Base-by-base conservation (phyloP, 441 rosid species). In the Aquilaria agallochum region DNA sequence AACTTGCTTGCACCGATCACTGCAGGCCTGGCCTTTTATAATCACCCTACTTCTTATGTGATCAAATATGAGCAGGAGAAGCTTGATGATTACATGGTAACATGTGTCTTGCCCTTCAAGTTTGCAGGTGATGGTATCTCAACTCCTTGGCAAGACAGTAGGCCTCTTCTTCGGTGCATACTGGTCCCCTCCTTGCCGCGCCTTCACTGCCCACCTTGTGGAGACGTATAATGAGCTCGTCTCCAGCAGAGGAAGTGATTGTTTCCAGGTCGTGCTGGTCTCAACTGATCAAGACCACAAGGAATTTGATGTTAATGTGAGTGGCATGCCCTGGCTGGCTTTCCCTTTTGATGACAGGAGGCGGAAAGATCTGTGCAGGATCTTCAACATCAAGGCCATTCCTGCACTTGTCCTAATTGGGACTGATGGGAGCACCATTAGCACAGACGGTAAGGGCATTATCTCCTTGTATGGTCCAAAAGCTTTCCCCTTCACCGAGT, bases 151-250 rank as follows among this genome's bases (percentile, higher is more conserved):
- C 11, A 90, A 84, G 84, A 86, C 91, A 33, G 58, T 88, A 40
- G 97, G 97, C 30, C 80, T 90, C 40, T 84, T 85, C 78, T 84
- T 88, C 63, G 92, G 90, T 8, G 91, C 95, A 56, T 73, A 83
- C 42, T 88, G 95, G 95, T 84, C 85, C 68, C 93, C 91, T 15
- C 97, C 97, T 14, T 82, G 89, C 67, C 78, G 84, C 4, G 67
- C 81, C 50, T 90, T 90, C 84, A 84, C 89, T 9, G 45, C 75
- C 10, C 88, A 83, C 65, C 93, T 90, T 45, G 53, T 67, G 30
- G 88, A 86, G 55, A 78, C 72, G 15, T 86, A 90, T 66, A 69
- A 64, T 7, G 86, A 86, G 72, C 76, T 90, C 40, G 50, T 13
- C 7, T 53, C 58, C 57, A 55, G 60, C 30, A 50, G 56, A 50